Conservation (phyloP, 768 basidiomycete genomes). For the Phaffia australis region DNA sequence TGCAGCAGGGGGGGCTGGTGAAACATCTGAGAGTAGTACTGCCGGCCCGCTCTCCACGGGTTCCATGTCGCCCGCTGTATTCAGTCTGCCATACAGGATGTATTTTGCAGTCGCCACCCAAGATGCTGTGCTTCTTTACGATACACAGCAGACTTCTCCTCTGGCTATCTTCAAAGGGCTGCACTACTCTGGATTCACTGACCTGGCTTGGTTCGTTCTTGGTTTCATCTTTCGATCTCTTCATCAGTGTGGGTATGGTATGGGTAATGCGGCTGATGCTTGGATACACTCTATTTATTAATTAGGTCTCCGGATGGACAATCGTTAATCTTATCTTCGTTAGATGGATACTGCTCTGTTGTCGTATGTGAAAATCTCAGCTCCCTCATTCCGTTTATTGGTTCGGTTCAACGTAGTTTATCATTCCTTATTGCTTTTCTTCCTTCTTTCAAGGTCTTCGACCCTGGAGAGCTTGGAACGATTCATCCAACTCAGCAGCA, state of each 20-base stretch:
- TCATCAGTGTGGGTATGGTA: constrained; percentile 10
- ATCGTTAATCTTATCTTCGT: constrained; percentile 75
- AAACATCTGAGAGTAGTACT: neutral
- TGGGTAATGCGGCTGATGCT: constrained; percentile 4
- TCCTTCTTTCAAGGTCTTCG: constrained; percentile 46
- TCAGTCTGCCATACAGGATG: constrained; percentile 86
- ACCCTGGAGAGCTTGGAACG: constrained; percentile 65
- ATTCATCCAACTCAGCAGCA: constrained; percentile 83
- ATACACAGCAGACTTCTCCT: constrained; percentile 89
- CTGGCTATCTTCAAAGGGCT: constrained; percentile 83
- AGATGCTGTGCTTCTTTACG: constrained; percentile 88
- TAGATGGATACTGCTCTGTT: constrained; percentile 95
- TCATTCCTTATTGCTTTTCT: neutral
- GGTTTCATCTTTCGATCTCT: neutral
- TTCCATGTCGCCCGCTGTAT: constrained; percentile 45
- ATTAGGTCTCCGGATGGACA: constrained; percentile 92
- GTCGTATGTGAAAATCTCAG: constrained; percentile 44
- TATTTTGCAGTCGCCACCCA: constrained; percentile 90
- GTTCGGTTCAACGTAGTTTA: neutral
- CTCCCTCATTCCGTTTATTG: neutral
- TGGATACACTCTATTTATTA: neutral
- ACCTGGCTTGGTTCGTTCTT: constrained; percentile 73
- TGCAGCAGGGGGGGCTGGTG: neutral
- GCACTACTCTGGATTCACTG: constrained; percentile 97
- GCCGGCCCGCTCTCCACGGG: neutral